Evolutionary conservation across 192 early-diverging fungal genomes (phyloP).

Genomic region (Podila horticola): DNA sequence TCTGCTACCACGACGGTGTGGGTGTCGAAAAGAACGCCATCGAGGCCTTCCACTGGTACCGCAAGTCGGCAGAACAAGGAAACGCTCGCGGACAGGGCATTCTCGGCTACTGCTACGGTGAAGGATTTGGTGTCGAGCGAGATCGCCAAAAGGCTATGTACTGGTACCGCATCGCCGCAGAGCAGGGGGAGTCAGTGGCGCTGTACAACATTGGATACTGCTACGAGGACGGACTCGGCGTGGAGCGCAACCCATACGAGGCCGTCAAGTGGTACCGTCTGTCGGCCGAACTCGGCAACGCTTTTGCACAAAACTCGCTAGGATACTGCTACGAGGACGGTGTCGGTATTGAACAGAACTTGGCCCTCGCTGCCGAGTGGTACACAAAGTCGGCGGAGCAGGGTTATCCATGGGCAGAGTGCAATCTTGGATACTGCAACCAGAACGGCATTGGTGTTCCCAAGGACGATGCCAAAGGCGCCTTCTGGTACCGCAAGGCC

Average conservation of each 20-base stretch:
- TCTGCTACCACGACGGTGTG: constrained; percentile 82
- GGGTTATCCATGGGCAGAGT: constrained; percentile 68
- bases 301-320: constrained; percentile 86
- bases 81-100: constrained; percentile 66
- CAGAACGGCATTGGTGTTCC: constrained; percentile 68
- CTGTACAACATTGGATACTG: constrained; percentile 85
- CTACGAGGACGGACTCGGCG: constrained; percentile 83
- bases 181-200: constrained; percentile 79
- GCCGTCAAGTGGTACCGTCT: constrained; percentile 75
- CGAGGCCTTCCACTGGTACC: constrained; percentile 72
- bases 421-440: constrained; percentile 84
- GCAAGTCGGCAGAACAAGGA: constrained; percentile 61
- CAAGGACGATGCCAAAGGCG: constrained; percentile 58
- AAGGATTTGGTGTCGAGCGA: constrained; percentile 66
- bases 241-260: constrained; percentile 54
- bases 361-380: constrained; percentile 66
- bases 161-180: constrained; percentile 73
- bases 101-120: constrained; percentile 68
- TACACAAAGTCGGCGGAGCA: constrained; percentile 60
- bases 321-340: constrained; percentile 92
- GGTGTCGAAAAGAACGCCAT: constrained; percentile 73
- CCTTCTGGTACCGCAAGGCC: constrained; percentile 68
- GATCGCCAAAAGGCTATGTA: constrained; percentile 61
- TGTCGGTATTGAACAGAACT: constrained; percentile 68
- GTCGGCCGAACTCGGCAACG: constrained; percentile 78